A percentile compares a stretch with the other conserved stretches of the same genome.
These are phyloP conservation scores for Microcera coccophila DNA, from an alignment of 2,329 filamentous ascomycete species.

Conservation along the genomic window DNA sequence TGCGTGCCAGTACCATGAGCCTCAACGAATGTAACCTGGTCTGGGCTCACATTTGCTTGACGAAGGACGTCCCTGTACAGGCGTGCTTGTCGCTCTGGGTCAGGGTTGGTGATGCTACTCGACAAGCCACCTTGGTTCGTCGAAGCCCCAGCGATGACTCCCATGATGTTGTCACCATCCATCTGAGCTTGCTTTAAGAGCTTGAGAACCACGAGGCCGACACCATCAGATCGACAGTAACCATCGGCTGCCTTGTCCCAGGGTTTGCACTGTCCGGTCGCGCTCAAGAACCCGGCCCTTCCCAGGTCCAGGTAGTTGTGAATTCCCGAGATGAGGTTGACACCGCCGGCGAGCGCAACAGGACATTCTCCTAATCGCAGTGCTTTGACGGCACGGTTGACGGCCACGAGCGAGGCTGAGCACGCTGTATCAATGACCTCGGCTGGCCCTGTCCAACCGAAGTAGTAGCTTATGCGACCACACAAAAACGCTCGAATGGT, in stretches of 20 bases:
- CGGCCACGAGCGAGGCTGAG: conserved; percentile 31
- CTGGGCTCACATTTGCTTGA: conserved; percentile 11
- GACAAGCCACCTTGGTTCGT: conserved; percentile 20
- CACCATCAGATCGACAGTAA: conserved; percentile 32
- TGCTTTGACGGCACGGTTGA: conserved; percentile 21
- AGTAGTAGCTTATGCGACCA: background rate
- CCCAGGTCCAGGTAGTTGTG: conserved; percentile 16
- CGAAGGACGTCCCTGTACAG: conserved; percentile 13
- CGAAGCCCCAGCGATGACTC: conserved; percentile 19
- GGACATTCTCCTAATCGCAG: conserved; percentile 32
- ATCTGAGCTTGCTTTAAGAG: conserved; percentile 25
- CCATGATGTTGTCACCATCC: conserved; percentile 20
- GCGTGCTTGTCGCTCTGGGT: conserved; percentile 14
- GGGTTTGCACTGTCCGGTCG: conserved; percentile 26
- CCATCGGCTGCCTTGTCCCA: conserved; percentile 34
- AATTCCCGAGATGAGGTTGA: conserved; percentile 32
- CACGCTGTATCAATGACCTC: conserved; percentile 29
- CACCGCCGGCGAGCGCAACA: conserved; percentile 33
- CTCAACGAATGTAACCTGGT: conserved; percentile 11
- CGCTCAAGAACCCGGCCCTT: conserved; percentile 18
- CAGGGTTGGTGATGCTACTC: conserved; percentile 24
- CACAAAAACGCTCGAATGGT: background rate
- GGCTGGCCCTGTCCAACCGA: background rate
- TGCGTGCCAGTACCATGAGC: conserved; percentile 35
- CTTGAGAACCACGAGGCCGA: conserved; percentile 32